These are phyloP conservation scores for Penicillium sp. DNA, from an alignment of 2,329 filamentous ascomycete genomes.

Conservation along the genomic window DNA sequence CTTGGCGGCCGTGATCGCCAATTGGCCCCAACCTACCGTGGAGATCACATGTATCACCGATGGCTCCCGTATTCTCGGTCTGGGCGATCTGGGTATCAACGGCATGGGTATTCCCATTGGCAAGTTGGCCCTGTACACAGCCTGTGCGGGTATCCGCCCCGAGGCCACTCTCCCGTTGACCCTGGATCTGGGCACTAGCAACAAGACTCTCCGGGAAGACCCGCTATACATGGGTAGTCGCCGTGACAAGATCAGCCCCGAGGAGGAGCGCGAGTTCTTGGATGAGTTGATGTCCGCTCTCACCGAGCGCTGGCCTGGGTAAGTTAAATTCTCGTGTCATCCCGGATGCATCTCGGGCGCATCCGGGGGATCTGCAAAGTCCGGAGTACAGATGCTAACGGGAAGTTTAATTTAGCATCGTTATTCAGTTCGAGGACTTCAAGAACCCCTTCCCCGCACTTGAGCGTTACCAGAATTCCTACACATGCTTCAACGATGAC, in stretches of 20 bases:
- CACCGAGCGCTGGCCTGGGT: slow-evolving; percentile 68
- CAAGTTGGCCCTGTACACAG: slow-evolving; percentile 92
- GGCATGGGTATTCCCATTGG: slow-evolving; percentile 98
- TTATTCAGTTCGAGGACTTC: slow-evolving; percentile 95
- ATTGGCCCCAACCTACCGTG: slow-evolving; percentile 85
- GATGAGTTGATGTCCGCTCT: slow-evolving; percentile 95
- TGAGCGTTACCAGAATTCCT: slow-evolving; percentile 77
- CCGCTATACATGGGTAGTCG: slow-evolving; percentile 87
- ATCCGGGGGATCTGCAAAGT: slow-evolving; percentile 1
- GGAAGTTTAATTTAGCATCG: slow-evolving; percentile 47
- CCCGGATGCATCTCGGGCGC: slow-evolving; percentile 1
- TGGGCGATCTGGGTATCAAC: slow-evolving; percentile 93
- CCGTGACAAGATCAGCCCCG: slow-evolving; percentile 69
- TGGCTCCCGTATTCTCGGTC: slow-evolving; percentile 82
- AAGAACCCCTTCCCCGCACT: slow-evolving; percentile 96
- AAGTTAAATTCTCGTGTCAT: slow-evolving; percentile 29
- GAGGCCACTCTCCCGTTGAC: slow-evolving; percentile 59
- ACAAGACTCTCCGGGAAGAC: slow-evolving; percentile 65
- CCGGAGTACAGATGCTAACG: slow-evolving; percentile 16
- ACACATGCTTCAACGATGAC: slow-evolving; percentile 98
- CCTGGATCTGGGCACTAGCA: slow-evolving; percentile 59
- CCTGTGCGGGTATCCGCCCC: slow-evolving; percentile 89
- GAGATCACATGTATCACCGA: slow-evolving; percentile 97
- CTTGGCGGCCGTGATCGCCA: slow-evolving; percentile 78
- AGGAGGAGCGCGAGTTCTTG: slow-evolving; percentile 84